Evolutionary conservation across 305 asterid species (phyloP).

Genomic region (Lippia alba): DNA sequence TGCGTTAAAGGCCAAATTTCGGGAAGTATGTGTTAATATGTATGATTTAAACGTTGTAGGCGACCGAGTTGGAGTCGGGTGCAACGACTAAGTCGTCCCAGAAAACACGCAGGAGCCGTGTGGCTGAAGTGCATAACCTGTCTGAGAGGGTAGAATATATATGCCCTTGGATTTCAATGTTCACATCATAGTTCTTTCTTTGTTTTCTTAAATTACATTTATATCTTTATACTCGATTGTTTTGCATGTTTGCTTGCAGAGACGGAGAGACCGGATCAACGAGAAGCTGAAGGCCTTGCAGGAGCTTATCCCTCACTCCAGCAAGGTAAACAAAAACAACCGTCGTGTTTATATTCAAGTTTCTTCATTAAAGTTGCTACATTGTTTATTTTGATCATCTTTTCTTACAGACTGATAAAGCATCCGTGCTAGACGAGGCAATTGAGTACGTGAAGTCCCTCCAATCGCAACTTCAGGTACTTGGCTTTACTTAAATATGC

Average conservation of each 20-base stretch:
- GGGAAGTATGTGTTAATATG: conserved; percentile 3
- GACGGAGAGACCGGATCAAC: conserved; percentile 82
- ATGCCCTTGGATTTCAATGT: conserved; percentile 5
- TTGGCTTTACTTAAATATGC: no score
- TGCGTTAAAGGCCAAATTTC: no score
- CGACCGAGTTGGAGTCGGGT: conserved; percentile 64
- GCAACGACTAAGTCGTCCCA: conserved; percentile 56
- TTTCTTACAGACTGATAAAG: conserved; percentile 72
- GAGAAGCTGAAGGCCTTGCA: conserved; percentile 93
- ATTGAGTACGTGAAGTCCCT: conserved; percentile 89
- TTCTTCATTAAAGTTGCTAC: background rate
- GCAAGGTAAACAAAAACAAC: conserved; percentile 52
- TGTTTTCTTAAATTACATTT: background rate
- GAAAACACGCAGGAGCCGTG: conserved; percentile 73
- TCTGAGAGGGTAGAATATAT: conserved; percentile 73
- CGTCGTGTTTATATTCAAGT: background rate
- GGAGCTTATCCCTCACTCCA: conserved; percentile 86
- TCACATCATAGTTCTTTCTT: background rate
- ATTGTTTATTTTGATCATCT: background rate
- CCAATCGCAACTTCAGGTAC: conserved; percentile 86
- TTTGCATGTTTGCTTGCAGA: conserved; percentile 44
- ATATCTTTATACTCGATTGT: background rate
- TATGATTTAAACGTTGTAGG: conserved; percentile 43
- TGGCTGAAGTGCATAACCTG: conserved; percentile 85
- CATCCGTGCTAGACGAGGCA: conserved; percentile 90